Conservation (phyloP, 352 stramenopile genomes). For the Globisporangium sylvaticum region DNA sequence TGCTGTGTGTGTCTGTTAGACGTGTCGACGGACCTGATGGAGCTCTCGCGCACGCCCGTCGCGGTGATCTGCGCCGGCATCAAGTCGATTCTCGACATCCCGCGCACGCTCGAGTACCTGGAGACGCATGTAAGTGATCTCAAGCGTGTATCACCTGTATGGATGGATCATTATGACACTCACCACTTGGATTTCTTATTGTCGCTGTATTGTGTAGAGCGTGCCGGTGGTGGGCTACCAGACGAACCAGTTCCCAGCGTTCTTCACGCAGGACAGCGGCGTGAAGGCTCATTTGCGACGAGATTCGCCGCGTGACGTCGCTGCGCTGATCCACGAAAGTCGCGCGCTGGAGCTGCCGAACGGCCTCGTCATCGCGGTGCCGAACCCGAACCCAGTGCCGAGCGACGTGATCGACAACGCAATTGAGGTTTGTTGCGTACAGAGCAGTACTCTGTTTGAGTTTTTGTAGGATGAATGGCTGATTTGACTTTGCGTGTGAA, state of each 20-base stretch:
- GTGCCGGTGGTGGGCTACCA: slow-evolving; percentile 93
- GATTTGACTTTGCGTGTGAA: no score
- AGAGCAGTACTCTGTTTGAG: no score
- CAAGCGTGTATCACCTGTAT: not conserved
- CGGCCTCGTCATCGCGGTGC: slow-evolving; percentile 84
- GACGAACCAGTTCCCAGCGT: slow-evolving; percentile 95
- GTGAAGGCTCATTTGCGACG: slow-evolving; percentile 80
- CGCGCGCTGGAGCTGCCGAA: slow-evolving; percentile 76
- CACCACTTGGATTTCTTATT: not conserved
- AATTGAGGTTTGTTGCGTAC: slow-evolving; percentile 58
- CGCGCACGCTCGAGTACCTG: slow-evolving; percentile 94
- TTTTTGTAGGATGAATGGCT: no score
- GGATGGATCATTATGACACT: not conserved
- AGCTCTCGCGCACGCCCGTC: slow-evolving; percentile 94
- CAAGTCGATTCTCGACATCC: slow-evolving; percentile 98
- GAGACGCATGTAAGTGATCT: slow-evolving; percentile 84
- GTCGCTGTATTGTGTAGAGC: slow-evolving; percentile 41
- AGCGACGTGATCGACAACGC: slow-evolving; percentile 86
- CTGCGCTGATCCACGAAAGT: slow-evolving; percentile 80
- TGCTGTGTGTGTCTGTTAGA: slow-evolving; percentile 38
- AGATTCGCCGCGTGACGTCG: slow-evolving; percentile 85
- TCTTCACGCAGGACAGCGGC: slow-evolving; percentile 95
- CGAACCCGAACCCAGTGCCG: slow-evolving; percentile 85
- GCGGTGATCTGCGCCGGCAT: slow-evolving; percentile 97
- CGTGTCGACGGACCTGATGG: slow-evolving; percentile 95